Conservation (phyloP, 768 basidiomycete genomes). For the Tricholoma bakamatsutake region DNA sequence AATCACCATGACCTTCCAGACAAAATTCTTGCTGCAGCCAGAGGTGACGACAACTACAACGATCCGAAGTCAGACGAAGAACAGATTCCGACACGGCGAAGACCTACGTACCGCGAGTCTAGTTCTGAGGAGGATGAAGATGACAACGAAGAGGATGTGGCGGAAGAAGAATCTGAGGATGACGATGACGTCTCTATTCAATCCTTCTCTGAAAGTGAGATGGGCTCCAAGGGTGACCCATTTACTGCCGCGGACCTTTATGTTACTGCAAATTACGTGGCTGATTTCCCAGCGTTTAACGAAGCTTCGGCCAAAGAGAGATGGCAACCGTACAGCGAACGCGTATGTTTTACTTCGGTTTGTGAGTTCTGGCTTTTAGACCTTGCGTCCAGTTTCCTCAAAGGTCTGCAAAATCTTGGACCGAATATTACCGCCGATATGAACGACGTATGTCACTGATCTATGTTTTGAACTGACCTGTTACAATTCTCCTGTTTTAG, state of each 20-base stretch:
- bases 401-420: slow-evolving; percentile 54
- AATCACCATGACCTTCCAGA: slow-evolving; percentile 61
- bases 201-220: slow-evolving; percentile 35
- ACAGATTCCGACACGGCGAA: slow-evolving; percentile 14
- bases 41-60: slow-evolving; percentile 25
- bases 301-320: slow-evolving; percentile 35
- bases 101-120: slow-evolving; percentile 28
- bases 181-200: slow-evolving; percentile 27
- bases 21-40: slow-evolving; percentile 48
- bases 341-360: slow-evolving; percentile 30
- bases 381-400: slow-evolving; percentile 40
- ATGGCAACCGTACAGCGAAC: slow-evolving; percentile 50
- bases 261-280: slow-evolving; percentile 54
- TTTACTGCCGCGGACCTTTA: slow-evolving; percentile 62
- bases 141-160: slow-evolving; percentile 12
- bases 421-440: slow-evolving; percentile 50
- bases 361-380: slow-evolving; percentile 1
- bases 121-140: slow-evolving; percentile 28
- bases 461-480: not conserved
- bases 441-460: slow-evolving; percentile 38
- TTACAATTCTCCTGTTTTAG: slow-evolving; percentile 19
- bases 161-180: slow-evolving; percentile 25
- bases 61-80: slow-evolving; percentile 20
- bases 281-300: slow-evolving; percentile 41
- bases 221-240: slow-evolving; percentile 45